Conservation (phyloP, 495 filamentous ascomycete genomes). For the Thermothielavioides terrestris region DNA sequence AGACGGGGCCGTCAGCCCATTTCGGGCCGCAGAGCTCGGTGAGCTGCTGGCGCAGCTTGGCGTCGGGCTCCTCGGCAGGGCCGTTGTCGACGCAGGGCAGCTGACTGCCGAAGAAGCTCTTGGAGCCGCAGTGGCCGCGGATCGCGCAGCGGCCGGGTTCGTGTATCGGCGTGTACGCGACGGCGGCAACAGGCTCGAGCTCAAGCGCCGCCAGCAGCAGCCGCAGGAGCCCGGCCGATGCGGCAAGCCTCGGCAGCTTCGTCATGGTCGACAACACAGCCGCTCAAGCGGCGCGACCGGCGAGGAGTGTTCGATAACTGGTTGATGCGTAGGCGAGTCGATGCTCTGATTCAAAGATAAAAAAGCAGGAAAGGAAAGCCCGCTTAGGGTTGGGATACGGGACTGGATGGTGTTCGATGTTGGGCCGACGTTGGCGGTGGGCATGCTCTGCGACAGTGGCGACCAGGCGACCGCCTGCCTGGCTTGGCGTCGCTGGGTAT, state of each 20-base stretch:
- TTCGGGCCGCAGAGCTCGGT: constrained; percentile 77
- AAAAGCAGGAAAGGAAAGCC: too few species aligned
- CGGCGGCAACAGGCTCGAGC: constrained; percentile 24
- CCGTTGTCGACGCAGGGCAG: constrained; percentile 94
- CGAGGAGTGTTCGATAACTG: not conserved
- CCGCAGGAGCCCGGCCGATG: constrained; percentile 28
- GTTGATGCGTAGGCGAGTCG: not conserved
- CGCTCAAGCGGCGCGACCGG: constrained; percentile 24
- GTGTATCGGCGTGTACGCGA: constrained; percentile 52
- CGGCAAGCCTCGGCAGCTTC: constrained; percentile 27
- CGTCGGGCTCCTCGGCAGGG: constrained; percentile 62
- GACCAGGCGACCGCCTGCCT: not conserved
- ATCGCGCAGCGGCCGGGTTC: constrained; percentile 87
- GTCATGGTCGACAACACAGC: constrained; percentile 20
- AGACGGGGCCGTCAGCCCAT: constrained; percentile 76
- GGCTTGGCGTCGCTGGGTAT: not conserved
- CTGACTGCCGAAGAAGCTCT: constrained; percentile 76
- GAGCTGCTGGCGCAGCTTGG: constrained; percentile 60
- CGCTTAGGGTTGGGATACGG: not conserved
- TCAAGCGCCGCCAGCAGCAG: constrained; percentile 29
- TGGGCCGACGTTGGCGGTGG: not conserved
- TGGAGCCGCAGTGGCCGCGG: constrained; percentile 80
- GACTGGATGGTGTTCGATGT: not conserved
- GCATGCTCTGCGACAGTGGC: not conserved
- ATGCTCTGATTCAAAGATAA: too few species aligned